phyloP scores from a whole-genome alignment of 768 basidiomycete species.

The Saitozyma sp. region DNA sequence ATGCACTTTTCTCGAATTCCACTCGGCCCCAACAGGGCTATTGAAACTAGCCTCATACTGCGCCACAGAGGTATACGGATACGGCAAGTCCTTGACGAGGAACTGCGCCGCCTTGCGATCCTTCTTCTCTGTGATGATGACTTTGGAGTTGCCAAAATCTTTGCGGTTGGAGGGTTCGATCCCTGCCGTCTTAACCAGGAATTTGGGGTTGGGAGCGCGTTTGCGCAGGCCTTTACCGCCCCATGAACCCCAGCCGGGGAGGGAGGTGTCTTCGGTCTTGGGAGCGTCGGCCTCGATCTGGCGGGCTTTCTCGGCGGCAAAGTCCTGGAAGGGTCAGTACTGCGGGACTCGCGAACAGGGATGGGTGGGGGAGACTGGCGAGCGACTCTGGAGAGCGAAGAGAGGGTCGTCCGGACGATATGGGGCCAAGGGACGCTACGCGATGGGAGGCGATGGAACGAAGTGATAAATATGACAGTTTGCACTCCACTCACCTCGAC shows the following conservation, averaged over 20 bases:
- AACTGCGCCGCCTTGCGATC: constrained; percentile 93
- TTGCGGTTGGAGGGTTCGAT: constrained; percentile 75
- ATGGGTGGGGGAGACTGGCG: not conserved
- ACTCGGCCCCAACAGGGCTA: constrained; percentile 80
- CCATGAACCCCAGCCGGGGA: constrained; percentile 98
- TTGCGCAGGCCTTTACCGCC: constrained; percentile 69
- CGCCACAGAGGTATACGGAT: constrained; percentile 88
- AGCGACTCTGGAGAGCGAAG: not conserved
- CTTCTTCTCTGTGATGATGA: constrained; percentile 93
- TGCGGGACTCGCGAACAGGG: not conserved
- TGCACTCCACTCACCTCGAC: constrained; percentile 65
- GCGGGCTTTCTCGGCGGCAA: constrained; percentile 75
- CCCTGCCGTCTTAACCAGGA: constrained; percentile 79
- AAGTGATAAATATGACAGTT: too few species aligned
- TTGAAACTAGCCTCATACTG: constrained; percentile 87
- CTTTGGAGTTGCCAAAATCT: constrained; percentile 78
- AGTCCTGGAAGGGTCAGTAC: constrained; percentile 61
- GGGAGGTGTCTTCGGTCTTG: constrained; percentile 77
- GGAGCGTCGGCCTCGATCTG: constrained; percentile 89
- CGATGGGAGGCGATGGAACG: not conserved
- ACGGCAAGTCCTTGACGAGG: constrained; percentile 84
- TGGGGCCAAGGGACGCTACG: not conserved
- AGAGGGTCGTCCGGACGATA: not conserved
- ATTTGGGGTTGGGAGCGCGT: constrained; percentile 59
- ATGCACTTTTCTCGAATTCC: constrained; percentile 74